Conservation (phyloP, 2,329 filamentous ascomycete genomes). For the Fusarium anguioides region DNA sequence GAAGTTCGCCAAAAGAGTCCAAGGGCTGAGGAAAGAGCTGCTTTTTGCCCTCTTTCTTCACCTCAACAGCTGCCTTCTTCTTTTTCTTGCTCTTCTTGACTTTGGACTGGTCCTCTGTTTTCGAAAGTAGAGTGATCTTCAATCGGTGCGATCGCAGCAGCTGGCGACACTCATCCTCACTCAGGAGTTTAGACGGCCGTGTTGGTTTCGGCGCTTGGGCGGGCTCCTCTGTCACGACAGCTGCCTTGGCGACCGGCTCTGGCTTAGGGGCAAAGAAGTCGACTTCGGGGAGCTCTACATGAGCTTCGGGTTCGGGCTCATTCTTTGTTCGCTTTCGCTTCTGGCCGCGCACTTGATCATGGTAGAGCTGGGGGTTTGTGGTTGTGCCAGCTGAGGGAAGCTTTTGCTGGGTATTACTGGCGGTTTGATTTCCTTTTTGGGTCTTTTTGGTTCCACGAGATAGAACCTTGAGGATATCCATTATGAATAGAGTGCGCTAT, state of each 20-base stretch:
- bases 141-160: conserved; percentile 83
- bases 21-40: conserved; percentile 84
- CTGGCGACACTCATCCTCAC: conserved; percentile 77
- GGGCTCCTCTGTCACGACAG: conserved; percentile 35
- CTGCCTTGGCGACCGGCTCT: conserved; percentile 49
- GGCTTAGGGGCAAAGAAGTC: conserved; percentile 69
- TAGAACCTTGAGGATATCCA: conserved; percentile 80
- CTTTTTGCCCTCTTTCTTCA: conserved; percentile 64
- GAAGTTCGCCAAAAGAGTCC: conserved; percentile 78
- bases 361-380: conserved; percentile 76
- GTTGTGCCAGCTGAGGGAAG: conserved; percentile 73
- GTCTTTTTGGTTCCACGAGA: conserved; percentile 75
- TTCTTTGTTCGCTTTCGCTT: conserved; percentile 66
- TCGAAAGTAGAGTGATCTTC: conserved; percentile 82
- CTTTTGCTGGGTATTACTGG: conserved; percentile 52
- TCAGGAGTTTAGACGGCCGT: conserved; percentile 55
- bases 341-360: conserved; percentile 63
- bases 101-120: conserved; percentile 55
- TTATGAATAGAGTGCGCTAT: conserved; percentile 46
- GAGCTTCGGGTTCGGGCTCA: conserved; percentile 48
- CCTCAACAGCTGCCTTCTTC: conserved; percentile 59
- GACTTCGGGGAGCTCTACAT: conserved; percentile 58
- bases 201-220: conserved; percentile 46
- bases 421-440: conserved; percentile 49
- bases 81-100: conserved; percentile 68